These are phyloP conservation scores for Fusarium sp. DNA, from an alignment of 2,329 filamentous ascomycete genomes.

Conservation along the genomic window DNA sequence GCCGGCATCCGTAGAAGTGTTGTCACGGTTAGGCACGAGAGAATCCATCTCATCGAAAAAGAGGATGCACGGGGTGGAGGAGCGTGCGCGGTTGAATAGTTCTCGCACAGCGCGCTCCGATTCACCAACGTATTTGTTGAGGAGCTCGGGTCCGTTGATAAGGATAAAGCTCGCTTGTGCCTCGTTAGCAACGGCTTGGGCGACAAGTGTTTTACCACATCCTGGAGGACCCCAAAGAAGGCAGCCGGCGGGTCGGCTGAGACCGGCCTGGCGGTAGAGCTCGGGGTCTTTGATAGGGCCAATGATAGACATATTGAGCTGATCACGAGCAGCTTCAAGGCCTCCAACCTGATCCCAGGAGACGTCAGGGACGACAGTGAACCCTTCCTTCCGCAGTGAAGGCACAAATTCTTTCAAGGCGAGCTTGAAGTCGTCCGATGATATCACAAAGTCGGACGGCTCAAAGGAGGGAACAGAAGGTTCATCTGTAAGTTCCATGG, in stretches of 20 bases:
- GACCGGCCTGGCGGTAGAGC: slow-evolving; percentile 80
- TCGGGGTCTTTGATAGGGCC: slow-evolving; percentile 88
- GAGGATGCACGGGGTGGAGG: slow-evolving; percentile 90
- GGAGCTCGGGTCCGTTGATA: slow-evolving; percentile 93
- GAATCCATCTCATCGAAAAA: slow-evolving; percentile 99
- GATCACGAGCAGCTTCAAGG: slow-evolving; percentile 80
- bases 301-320: slow-evolving; percentile 88
- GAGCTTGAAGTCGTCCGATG: slow-evolving; percentile 71
- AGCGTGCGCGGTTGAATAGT: slow-evolving; percentile 88
- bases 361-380: slow-evolving; percentile 92
- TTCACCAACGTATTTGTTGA: slow-evolving; percentile 98
- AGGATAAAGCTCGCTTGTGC: slow-evolving; percentile 98
- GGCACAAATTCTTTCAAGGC: slow-evolving; percentile 73
- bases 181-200: slow-evolving; percentile 95
- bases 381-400: slow-evolving; percentile 88
- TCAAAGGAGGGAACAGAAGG: slow-evolving; percentile 3
- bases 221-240: slow-evolving; percentile 97
- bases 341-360: slow-evolving; percentile 95
- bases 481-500: slow-evolving; percentile 35
- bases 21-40: slow-evolving; percentile 85
- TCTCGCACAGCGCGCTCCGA: slow-evolving; percentile 93
- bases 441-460: slow-evolving; percentile 25
- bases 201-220: slow-evolving; percentile 95
- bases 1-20: slow-evolving; percentile 82
- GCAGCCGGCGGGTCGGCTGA: slow-evolving; percentile 85